These are phyloP conservation scores for Grosmannia clavigera DNA, from an alignment of 2,329 filamentous ascomycete genomes.

Conservation along the genomic window DNA sequence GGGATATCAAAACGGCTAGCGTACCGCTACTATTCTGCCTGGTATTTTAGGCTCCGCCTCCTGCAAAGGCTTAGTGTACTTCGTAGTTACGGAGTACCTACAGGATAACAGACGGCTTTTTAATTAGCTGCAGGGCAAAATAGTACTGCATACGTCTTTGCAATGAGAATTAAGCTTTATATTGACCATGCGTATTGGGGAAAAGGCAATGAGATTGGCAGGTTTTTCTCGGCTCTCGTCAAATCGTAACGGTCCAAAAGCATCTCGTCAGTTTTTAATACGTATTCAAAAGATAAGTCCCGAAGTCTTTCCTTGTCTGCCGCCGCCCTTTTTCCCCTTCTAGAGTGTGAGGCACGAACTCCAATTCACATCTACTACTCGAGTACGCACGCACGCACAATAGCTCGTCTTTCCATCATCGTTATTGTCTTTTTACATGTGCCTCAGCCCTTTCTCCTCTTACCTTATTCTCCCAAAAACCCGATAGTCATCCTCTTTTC, in stretches of 20 bases:
- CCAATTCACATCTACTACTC: neutral
- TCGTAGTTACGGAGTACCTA: no score
- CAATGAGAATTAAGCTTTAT: neutral
- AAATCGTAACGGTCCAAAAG: neutral
- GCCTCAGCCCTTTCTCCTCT: constrained; percentile 2
- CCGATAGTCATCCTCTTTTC: neutral
- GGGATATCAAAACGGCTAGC: neutral
- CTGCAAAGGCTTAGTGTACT: neutral
- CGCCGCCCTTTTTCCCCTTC: neutral
- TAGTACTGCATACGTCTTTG: no score
- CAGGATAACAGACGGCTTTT: no score
- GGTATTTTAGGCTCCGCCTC: neutral
- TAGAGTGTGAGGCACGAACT: neutral
- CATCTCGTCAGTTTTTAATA: neutral
- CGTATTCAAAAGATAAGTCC: neutral
- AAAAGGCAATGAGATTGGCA: neutral
- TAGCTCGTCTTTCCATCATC: neutral
- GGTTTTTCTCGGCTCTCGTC: neutral
- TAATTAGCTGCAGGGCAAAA: no score
- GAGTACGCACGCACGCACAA: neutral
- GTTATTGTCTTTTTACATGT: neutral
- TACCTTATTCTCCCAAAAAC: neutral
- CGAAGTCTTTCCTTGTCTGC: neutral
- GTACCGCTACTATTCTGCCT: neutral
- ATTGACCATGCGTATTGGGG: neutral